Conservation (phyloP, 129 eudicot species). For the Deinandra increscens region DNA sequence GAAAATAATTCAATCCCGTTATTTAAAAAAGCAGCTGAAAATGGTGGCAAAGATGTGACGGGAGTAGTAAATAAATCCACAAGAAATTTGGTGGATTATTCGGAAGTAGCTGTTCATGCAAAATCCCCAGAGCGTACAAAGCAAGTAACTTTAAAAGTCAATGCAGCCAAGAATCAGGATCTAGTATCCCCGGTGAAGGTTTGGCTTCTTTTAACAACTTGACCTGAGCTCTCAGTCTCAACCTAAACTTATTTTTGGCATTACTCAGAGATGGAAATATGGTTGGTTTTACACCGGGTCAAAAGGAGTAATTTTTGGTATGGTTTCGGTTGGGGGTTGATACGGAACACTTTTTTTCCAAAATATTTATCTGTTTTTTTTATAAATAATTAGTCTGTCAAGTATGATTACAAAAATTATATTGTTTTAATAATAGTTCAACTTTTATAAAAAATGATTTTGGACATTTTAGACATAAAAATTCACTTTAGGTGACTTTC, state of each 20-base stretch:
- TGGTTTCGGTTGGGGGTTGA: background rate
- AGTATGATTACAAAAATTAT: background rate
- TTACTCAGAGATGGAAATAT: background rate
- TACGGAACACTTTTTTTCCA: background rate
- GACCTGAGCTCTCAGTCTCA: background rate
- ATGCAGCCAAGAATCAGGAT: conserved; percentile 33
- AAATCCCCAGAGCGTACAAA: conserved; percentile 11
- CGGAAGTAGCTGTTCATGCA: conserved; percentile 28
- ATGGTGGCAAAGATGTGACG: conserved; percentile 14
- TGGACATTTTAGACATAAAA: background rate
- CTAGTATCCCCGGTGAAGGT: conserved; percentile 40
- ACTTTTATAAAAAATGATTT: background rate
- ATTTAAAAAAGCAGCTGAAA: background rate
- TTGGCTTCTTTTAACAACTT: background rate
- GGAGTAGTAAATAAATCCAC: conserved; percentile 15
- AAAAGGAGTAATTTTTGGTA: background rate
- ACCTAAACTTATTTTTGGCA: background rate
- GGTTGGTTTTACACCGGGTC: background rate
- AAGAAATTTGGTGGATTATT: conserved; percentile 38
- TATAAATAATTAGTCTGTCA: background rate
- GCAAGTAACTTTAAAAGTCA: conserved; percentile 8
- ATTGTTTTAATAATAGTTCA: background rate
- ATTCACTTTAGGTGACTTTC: background rate
- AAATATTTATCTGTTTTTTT: background rate
- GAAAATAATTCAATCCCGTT: conserved; percentile 14